Evolutionary conservation across 176 grass and related monocot genomes (phyloP).

Genomic region (Alloteropsis semialata): DNA sequence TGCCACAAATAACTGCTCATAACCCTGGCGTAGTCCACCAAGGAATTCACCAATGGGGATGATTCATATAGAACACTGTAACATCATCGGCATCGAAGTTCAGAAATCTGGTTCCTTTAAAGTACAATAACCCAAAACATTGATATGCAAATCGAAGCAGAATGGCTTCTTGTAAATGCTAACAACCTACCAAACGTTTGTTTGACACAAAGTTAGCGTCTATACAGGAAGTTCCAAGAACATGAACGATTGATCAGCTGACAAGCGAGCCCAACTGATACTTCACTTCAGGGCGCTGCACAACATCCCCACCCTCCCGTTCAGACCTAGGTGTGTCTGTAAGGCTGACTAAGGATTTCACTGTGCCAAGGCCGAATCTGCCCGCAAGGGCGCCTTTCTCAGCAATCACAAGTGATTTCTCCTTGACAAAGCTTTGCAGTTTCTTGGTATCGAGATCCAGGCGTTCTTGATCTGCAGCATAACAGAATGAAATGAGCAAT

Average conservation of each 20-base stretch:
- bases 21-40: no score
- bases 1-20: no score
- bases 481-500: slow-evolving; percentile 12
- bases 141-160: no score
- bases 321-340: slow-evolving; percentile 52
- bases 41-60: no score
- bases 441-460: slow-evolving; percentile 81
- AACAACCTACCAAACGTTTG: no score
- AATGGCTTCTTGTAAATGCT: no score
- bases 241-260: not conserved
- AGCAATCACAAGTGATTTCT: slow-evolving; percentile 75
- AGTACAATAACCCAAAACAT: no score
- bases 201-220: not conserved
- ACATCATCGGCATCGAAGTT: no score
- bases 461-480: slow-evolving; percentile 56
- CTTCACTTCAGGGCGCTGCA: slow-evolving; percentile 3
- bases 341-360: slow-evolving; percentile 67
- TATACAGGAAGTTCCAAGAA: not conserved
- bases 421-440: slow-evolving; percentile 82
- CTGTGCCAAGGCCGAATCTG: slow-evolving; percentile 48
- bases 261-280: not conserved
- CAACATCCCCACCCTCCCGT: not conserved
- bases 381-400: slow-evolving; percentile 81
- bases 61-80: no score
- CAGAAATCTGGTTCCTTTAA: no score